Conservation (phyloP, 1,139 yeast species). For the Pichia sp. region DNA sequence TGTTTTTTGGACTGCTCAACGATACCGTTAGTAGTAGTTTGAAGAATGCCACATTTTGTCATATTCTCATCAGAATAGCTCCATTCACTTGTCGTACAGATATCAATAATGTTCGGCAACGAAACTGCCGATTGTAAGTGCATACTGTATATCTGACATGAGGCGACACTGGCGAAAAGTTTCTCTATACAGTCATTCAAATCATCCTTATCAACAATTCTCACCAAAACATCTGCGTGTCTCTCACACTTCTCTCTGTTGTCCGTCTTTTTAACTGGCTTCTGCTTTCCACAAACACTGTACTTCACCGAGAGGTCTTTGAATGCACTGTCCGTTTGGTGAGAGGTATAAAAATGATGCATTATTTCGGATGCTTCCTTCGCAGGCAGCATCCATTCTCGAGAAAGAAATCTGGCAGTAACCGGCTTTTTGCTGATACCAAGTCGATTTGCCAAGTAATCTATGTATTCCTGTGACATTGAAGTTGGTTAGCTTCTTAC, state of each 20-base stretch:
- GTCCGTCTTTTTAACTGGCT: conserved; percentile 1
- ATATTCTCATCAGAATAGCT: conserved; percentile 19
- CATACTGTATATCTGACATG: conserved; percentile 23
- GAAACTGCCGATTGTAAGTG: conserved; percentile 15
- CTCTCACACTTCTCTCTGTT: background rate
- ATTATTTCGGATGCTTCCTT: conserved; percentile 21
- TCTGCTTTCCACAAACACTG: conserved; percentile 22
- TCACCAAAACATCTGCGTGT: conserved; percentile 10
- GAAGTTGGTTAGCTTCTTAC: too few relatives aligned
- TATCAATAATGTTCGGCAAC: conserved; percentile 21
- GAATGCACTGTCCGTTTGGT: conserved; percentile 11
- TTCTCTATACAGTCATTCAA: conserved; percentile 10
- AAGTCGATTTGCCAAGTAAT: conserved; percentile 13
- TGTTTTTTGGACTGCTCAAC: background rate
- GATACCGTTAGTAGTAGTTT: conserved; percentile 18
- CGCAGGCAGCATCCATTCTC: conserved; percentile 19
- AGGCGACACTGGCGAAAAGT: conserved; percentile 15
- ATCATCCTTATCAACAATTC: conserved; percentile 9
- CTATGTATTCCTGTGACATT: conserved; percentile 1
- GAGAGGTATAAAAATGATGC: conserved; percentile 19
- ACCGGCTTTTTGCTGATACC: conserved; percentile 22
- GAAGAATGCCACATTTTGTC: conserved; percentile 24
- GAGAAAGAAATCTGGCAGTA: conserved; percentile 23
- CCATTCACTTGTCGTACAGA: conserved; percentile 13
- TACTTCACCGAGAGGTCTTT: conserved; percentile 18